These are phyloP conservation scores for Wallacemonas collosoma DNA, from an alignment of 208 protist genomes.

Conservation along the genomic window DNA sequence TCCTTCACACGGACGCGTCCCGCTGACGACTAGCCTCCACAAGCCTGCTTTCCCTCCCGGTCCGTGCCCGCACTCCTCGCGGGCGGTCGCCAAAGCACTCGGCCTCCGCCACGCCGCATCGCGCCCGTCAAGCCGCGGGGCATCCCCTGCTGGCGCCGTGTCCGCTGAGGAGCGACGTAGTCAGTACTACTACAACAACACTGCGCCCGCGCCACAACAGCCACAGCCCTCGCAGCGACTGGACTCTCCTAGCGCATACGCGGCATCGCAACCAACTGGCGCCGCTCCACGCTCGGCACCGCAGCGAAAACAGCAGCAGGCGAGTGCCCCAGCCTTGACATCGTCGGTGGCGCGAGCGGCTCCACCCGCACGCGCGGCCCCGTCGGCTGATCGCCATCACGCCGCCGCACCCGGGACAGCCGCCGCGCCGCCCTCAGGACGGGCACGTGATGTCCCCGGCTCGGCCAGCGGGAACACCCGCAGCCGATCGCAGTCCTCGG, in stretches of 20 bases:
- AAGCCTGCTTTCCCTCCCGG: constrained; percentile 9
- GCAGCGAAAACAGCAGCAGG: not conserved
- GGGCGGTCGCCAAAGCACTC: constrained; percentile 21
- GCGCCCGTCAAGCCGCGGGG: not conserved
- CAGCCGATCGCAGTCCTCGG: constrained; percentile 14
- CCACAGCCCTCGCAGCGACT: not conserved
- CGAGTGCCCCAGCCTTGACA: too few species aligned
- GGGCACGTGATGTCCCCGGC: not conserved
- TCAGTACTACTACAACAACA: constrained; percentile 1
- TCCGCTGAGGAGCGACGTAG: not conserved
- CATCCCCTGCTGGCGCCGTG: not conserved
- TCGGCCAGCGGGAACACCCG: not conserved
- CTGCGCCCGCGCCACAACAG: not conserved
- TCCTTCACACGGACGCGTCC: not conserved
- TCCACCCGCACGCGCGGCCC: too few species aligned
- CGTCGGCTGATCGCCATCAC: not conserved
- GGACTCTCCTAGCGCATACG: too few species aligned
- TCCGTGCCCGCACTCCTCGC: constrained; percentile 26
- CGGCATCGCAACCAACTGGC: too few species aligned
- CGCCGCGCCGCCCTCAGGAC: not conserved
- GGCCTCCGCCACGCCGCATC: constrained; percentile 1
- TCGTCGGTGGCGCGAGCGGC: too few species aligned
- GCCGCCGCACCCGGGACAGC: not conserved
- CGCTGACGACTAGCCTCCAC: not conserved
- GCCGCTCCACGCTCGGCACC: too few species aligned